Base-by-base conservation (phyloP, 2,329 filamentous ascomycete species). In the Akanthomyces dipterigenus region DNA sequence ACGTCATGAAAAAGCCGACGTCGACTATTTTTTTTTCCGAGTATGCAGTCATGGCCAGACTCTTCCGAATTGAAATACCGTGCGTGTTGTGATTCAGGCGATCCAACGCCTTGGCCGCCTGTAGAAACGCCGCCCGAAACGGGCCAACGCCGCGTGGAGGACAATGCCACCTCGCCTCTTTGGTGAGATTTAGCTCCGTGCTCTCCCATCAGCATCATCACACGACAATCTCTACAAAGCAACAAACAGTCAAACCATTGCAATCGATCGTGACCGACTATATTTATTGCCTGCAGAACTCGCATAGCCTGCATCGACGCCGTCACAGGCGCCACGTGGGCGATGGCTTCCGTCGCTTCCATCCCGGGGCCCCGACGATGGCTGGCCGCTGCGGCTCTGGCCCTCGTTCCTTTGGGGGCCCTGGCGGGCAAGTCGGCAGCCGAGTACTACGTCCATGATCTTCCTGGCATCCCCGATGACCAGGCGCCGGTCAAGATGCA, bases 401-500 rank as follows among this genome's bases (percentile, higher is more conserved):
- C 77, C 45, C 67, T 84, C 42, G 78, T 77, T 68, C 72, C 77
- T 24, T 68, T 71, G 18, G 64, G 77, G 62, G 69, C 69, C 55
- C 57, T 67, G 24, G 70, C 65, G 24, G 65, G 68, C 31, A 66
- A 69, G 54, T 69, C 69, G 40, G 73, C 77, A 22, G 90, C 88
- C 36, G 93, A 99, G 74, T 99, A 97, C 76, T 98, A 88, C 77
- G 89, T 99, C 59, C 87, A 86, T 68, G 85, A 87, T 9, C 81
- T 99, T 22, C 95, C 95, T 6, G 95, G 96, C 36, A 86, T 90
- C 60, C 93, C 96, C 11, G 80, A 86, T 16, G 67, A 88, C 58
- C 67, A 85, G 22, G 87, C 91, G 42, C 77, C 91, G 64, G 77
- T 96, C 70, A 97, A 96, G 81, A 98, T 98, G 93, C 95, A 98